These are phyloP conservation scores for Ramularia endophylla DNA, from an alignment of 2,329 filamentous ascomycete species.

Conservation along the genomic window DNA sequence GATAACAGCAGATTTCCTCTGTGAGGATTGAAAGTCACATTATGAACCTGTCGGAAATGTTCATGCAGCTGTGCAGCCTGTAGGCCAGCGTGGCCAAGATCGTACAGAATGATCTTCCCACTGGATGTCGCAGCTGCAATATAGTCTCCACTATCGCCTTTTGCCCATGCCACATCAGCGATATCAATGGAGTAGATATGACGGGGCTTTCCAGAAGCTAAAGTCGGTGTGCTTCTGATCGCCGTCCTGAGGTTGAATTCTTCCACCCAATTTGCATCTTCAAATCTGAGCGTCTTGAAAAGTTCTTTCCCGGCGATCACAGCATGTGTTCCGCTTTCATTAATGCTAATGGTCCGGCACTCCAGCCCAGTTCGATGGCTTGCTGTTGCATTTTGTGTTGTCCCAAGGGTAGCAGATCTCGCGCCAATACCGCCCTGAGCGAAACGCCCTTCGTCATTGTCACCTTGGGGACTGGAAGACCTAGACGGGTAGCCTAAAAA, in stretches of 20 bases:
- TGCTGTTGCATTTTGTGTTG: slow-evolving; percentile 47
- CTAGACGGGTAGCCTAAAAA: slow-evolving; percentile 27
- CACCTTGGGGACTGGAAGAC: slow-evolving; percentile 21
- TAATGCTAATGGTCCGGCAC: slow-evolving; percentile 58
- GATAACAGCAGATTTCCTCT: slow-evolving; percentile 55
- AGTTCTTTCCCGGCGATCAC: slow-evolving; percentile 61
- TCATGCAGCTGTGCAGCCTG: slow-evolving; percentile 59
- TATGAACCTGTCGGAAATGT: slow-evolving; percentile 60
- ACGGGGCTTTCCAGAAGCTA: slow-evolving; percentile 43
- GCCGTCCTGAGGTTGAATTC: slow-evolving; percentile 59
- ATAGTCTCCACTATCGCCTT: slow-evolving; percentile 53
- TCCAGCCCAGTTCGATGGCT: slow-evolving; percentile 60
- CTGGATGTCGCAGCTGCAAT: slow-evolving; percentile 60
- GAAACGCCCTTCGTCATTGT: slow-evolving; percentile 17
- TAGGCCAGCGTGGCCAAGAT: slow-evolving; percentile 55
- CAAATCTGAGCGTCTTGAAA: slow-evolving; percentile 57
- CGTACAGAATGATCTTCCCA: slow-evolving; percentile 60
- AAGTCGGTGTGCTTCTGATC: slow-evolving; percentile 53
- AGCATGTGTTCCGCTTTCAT: slow-evolving; percentile 56
- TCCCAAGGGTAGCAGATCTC: slow-evolving; percentile 23
- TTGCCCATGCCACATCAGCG: slow-evolving; percentile 63
- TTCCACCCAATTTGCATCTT: slow-evolving; percentile 52
- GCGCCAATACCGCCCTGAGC: slow-evolving; percentile 16
- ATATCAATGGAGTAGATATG: slow-evolving; percentile 49
- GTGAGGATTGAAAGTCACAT: slow-evolving; percentile 59